phyloP scores from a whole-genome alignment of 2,329 filamentous ascomycete genomes.

The Akanthomyces uredinophilus region DNA sequence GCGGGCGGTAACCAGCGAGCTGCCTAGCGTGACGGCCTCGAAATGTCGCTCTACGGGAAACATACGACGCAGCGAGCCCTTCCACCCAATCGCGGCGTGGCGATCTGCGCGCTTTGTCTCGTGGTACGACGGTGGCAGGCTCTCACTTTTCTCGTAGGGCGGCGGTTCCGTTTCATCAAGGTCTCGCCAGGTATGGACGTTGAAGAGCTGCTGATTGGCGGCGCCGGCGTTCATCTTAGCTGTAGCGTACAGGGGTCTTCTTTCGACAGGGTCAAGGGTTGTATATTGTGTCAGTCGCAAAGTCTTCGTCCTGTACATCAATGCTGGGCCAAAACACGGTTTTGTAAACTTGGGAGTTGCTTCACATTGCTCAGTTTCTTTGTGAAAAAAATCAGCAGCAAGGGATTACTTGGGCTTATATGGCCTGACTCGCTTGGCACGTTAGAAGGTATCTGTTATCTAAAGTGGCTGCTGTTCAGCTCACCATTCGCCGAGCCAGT shows the following conservation, averaged over 20 bases:
- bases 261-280: not conserved
- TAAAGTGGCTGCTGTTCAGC: conserved; percentile 1
- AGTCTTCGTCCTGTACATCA: not conserved
- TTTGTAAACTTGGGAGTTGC: not conserved
- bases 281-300: not conserved
- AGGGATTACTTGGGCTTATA: conserved; percentile 1
- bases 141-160: conserved; percentile 10
- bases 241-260: not conserved
- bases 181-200: not conserved
- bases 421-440: conserved; percentile 3
- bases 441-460: not conserved
- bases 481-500: not conserved
- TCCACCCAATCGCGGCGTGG: not conserved
- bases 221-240: not conserved
- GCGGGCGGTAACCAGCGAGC: not conserved
- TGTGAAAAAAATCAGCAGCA: not conserved
- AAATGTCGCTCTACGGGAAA: conserved; percentile 8
- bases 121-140: conserved; percentile 5
- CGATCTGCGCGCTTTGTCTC: conserved; percentile 3
- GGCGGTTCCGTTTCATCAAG: not conserved
- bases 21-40: conserved; percentile 11
- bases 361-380: not conserved
- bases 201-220: not conserved
- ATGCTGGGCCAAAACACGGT: too few relatives aligned
- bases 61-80: conserved; percentile 1